These are phyloP conservation scores for Sphaerulina musiva DNA, from an alignment of 2,329 filamentous ascomycete species.

Conservation along the genomic window DNA sequence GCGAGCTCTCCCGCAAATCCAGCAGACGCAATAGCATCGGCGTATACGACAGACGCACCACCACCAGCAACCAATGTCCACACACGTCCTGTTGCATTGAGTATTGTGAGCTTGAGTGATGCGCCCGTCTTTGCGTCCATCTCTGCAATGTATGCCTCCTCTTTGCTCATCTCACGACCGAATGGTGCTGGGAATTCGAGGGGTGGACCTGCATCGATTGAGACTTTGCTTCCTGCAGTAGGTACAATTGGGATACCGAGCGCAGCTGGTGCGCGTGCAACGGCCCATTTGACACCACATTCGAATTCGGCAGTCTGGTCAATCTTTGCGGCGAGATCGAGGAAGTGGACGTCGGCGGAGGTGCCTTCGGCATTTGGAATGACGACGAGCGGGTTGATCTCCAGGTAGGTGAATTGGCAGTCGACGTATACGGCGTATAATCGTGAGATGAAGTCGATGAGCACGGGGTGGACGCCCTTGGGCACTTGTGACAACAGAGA, in stretches of 20 bases:
- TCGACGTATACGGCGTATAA: slow-evolving; percentile 99
- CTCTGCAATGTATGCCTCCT: slow-evolving; percentile 98
- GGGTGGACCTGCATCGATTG: slow-evolving; percentile 89
- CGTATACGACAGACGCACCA: slow-evolving; percentile 98
- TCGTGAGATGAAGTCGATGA: slow-evolving; percentile 97
- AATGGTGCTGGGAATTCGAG: slow-evolving; percentile 99
- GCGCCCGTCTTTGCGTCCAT: slow-evolving; percentile 99
- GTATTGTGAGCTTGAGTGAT: slow-evolving; percentile 93
- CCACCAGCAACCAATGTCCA: slow-evolving; percentile 99
- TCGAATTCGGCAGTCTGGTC: slow-evolving; percentile 99
- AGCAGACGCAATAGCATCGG: slow-evolving; percentile 93
- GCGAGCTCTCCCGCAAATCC: slow-evolving; percentile 94
- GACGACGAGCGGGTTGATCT: slow-evolving; percentile 98
- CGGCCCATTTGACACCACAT: slow-evolving; percentile 97
- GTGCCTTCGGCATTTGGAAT: slow-evolving; percentile 90
- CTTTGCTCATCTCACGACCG: slow-evolving; percentile 95
- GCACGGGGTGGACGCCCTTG: slow-evolving; percentile 90
- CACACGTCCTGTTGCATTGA: slow-evolving; percentile 85
- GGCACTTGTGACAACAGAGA: slow-evolving; percentile 88
- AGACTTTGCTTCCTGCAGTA: slow-evolving; percentile 66
- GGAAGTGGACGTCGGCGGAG: slow-evolving; percentile 92
- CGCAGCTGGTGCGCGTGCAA: slow-evolving; percentile 83
- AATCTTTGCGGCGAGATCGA: slow-evolving; percentile 96
- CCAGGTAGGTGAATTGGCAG: slow-evolving; percentile 99
- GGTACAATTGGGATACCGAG: slow-evolving; percentile 67